Base-by-base conservation (phyloP, 257 asterid genomes). In the Solanum lycopersicoides region DNA sequence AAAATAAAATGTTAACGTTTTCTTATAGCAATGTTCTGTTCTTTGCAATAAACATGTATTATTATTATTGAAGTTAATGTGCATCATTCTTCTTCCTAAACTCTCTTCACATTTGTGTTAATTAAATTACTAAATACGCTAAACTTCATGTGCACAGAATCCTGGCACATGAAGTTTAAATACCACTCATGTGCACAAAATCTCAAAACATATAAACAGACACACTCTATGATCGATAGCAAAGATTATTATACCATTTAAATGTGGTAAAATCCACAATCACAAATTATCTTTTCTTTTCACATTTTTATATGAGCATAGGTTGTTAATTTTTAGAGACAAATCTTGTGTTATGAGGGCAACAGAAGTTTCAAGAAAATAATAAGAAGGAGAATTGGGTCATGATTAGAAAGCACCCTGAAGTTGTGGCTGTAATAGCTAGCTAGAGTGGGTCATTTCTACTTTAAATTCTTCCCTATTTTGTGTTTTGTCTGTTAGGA, bases 341-440 rank as follows among this genome's bases (percentile, higher is more conserved):
- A 84, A 72, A 83, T 12, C 76, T 74, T 74, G 86, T 74, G 88
- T 28, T 79, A 16, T 45, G 84, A 28, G 59, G 84, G 16, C 84
- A 28, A 45, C 23, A 28, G 28, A 77, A 45, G 16, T 79, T 79
- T 28, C 18, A 79, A 45, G 84, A 79, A 79, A 79, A 79, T 45
- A 79, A 4, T 47, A 8, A 7, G 3, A 6, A 23, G 60, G 16
- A 3, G 37, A 44, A 87, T 56, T 87, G 90, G 89, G 84, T 83
- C 88, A 75, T n/a, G 63, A 68, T 65, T 65, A 87, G 88, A 89
- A 90, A 92, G 72, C 68, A 65, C 92, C 25, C 79, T 39, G 87
- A 88, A 90, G 87, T 87, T 88, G 89, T 50, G 63, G 66, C 41
- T 79, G 45, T 79, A 9, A 79, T 79, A 45, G 65, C 39, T 68